phyloP scores from a whole-genome alignment of 352 stramenopile genomes.

The Pythium angustatum region DNA sequence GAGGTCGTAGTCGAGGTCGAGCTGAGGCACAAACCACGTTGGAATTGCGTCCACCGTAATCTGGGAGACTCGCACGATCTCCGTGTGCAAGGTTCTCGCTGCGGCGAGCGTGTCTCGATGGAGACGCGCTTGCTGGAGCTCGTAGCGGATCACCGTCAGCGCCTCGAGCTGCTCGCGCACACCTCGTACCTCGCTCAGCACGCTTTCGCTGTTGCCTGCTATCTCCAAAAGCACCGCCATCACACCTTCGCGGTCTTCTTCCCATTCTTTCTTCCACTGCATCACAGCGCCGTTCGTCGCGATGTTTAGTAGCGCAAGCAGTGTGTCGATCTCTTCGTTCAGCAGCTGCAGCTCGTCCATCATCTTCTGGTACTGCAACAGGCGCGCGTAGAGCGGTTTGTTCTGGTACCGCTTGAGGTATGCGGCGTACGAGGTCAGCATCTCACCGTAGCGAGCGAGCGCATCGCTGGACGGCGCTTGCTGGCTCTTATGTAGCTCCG shows the following conservation, averaged over 20 bases:
- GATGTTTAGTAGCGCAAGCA: slow-evolving; percentile 6
- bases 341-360: slow-evolving; percentile 12
- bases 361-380: slow-evolving; percentile 3
- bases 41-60: slow-evolving; percentile 1
- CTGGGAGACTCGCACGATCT: slow-evolving; percentile 16
- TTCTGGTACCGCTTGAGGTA: slow-evolving; percentile 4
- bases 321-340: slow-evolving; percentile 13
- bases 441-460: not conserved
- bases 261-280: slow-evolving; percentile 10
- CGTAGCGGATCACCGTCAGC: slow-evolving; percentile 4
- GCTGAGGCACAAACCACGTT: slow-evolving; percentile 14
- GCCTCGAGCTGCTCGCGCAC: slow-evolving; percentile 8
- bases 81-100: slow-evolving; percentile 8
- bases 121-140: slow-evolving; percentile 1
- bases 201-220: slow-evolving; percentile 4
- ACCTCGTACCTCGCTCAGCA: slow-evolving; percentile 8
- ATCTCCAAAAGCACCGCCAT: slow-evolving; percentile 5
- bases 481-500: slow-evolving; percentile 4
- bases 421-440: not conserved
- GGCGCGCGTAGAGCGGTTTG: not conserved
- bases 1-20: slow-evolving; percentile 11
- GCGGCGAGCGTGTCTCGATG: not conserved
- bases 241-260: not conserved
- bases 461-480: not conserved
- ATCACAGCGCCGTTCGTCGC: not conserved